Base-by-base conservation (phyloP, 139 green algal species). In the Chlamydomonas incerta region DNA sequence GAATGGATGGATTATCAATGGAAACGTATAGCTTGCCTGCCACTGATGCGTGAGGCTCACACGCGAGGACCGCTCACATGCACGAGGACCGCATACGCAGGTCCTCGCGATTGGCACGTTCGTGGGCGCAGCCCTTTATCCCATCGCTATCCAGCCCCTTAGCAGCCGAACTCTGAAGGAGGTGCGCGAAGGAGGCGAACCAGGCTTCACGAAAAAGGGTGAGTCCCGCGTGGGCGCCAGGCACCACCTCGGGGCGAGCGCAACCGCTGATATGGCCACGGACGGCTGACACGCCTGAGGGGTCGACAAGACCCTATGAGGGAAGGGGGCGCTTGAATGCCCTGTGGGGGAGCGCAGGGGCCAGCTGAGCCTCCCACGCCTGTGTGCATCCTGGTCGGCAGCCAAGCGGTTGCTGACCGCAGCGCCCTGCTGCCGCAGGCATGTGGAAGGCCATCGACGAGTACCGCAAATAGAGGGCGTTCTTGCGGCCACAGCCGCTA, bases 41-140 rank as follows among this genome's bases (percentile, higher is more conserved):
- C n/a, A n/a, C n/a, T n/a, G n/a, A n/a, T n/a, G n/a, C n/a, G n/a
- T n/a, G n/a, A n/a, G n/a, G n/a, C n/a, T n/a, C n/a, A n/a, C n/a
- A n/a, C n/a, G n/a, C n/a, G n/a, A n/a, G n/a, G n/a, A n/a, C n/a
- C n/a, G n/a, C n/a, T n/a, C n/a, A n/a, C n/a, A n/a, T n/a, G n/a
- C n/a, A n/a, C n/a, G 41, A 8, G 41, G 5, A 5, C 41, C 8
- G 41, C 6, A n/a, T 18, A 41, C 34, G 71, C 89, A 92, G 89
- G 82, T 90, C 11, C 71, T 60, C 13, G 82, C 52, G n/a, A 63
- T 90, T 24, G 81, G 88, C 10, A 35, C 62, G 2, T 69, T 92
- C 24, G 82, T 92, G 17, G 81, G 86, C 52, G 77, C 57, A 5
- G 86, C 50, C 10, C 55, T 93, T 6, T 90, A 91, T 37, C 90